phyloP scores from a whole-genome alignment of 108 stramenopile genomes.

The Skeletonema costatum region DNA sequence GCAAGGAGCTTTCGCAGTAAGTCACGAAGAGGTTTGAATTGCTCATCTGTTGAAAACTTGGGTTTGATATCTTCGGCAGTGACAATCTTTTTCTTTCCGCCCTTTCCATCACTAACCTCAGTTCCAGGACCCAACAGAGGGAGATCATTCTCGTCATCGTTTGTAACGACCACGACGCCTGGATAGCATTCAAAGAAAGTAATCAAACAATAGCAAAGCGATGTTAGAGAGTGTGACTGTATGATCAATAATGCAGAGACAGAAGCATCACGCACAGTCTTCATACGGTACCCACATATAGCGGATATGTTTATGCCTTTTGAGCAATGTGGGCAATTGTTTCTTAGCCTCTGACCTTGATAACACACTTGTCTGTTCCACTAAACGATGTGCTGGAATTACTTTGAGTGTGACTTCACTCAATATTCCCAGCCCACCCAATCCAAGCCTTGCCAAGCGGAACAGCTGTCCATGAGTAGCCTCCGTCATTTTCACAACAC shows the following conservation, averaged over 20 bases:
- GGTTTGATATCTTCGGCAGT: constrained; percentile 38
- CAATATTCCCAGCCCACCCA: constrained; percentile 96
- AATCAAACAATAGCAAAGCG: too few relatives aligned
- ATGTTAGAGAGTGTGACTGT: too few relatives aligned
- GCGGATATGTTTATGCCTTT: constrained; percentile 88
- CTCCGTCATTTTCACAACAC: constrained; percentile 70
- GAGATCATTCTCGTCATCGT: constrained; percentile 74
- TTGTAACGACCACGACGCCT: constrained; percentile 96
- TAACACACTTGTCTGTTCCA: constrained; percentile 91
- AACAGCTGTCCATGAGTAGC: constrained; percentile 75
- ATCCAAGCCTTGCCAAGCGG: constrained; percentile 84
- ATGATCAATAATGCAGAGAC: too few relatives aligned
- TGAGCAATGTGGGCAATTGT: constrained; percentile 58
- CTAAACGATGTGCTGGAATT: constrained; percentile 88
- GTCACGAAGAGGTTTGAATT: constrained; percentile 64
- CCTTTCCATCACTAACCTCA: constrained; percentile 36
- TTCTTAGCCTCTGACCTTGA: constrained; percentile 77
- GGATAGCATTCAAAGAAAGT: too few relatives aligned
- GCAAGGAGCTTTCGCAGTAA: constrained; percentile 53
- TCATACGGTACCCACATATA: constrained; percentile 99
- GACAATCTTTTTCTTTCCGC: constrained; percentile 42
- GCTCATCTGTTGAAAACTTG: constrained; percentile 44
- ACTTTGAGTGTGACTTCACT: constrained; percentile 91
- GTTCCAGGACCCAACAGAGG: constrained; percentile 37
- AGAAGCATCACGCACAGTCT: too few relatives aligned